phyloP scores from a whole-genome alignment of 495 filamentous ascomycete species.

The Friedmanniomyces endolithicus region DNA sequence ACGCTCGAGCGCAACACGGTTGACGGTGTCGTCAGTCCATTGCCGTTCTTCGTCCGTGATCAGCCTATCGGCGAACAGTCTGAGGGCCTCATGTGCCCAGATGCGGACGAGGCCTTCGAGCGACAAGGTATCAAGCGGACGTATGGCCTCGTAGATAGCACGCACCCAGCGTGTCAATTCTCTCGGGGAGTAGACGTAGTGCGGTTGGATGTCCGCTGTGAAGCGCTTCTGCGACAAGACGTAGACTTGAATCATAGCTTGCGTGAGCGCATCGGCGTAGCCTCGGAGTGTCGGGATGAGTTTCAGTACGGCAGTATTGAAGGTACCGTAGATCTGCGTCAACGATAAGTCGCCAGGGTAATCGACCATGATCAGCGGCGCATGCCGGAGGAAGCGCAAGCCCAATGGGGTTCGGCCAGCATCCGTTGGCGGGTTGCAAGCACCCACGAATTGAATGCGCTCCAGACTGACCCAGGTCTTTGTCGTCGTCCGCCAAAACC shows the following conservation, averaged over 20 bases:
- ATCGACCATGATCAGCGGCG: conserved; percentile 96
- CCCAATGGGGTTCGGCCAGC: conserved; percentile 91
- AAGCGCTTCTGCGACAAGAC: conserved; percentile 86
- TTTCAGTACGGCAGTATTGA: conserved; percentile 93
- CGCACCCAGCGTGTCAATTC: conserved; percentile 95
- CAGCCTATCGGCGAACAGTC: conserved; percentile 92
- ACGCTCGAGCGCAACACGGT: conserved; percentile 71
- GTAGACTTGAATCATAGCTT: conserved; percentile 96
- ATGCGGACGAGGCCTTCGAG: conserved; percentile 90
- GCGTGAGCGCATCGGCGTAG: conserved; percentile 85
- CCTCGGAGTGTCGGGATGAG: conserved; percentile 90
- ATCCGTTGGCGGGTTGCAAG: conserved; percentile 98
- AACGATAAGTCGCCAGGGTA: conserved; percentile 93
- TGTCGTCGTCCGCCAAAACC: conserved; percentile 95
- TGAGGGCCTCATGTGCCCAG: conserved; percentile 93
- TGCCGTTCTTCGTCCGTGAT: conserved; percentile 87
- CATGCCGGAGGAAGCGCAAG: conserved; percentile 82
- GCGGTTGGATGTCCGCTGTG: conserved; percentile 89
- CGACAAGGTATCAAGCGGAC: conserved; percentile 72
- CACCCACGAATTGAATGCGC: conserved; percentile 95
- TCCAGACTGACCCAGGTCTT: conserved; percentile 97
- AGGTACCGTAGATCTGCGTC: conserved; percentile 94
- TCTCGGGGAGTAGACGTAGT: conserved; percentile 98
- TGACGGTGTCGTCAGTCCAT: conserved; percentile 82
- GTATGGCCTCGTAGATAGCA: conserved; percentile 91